Percentiles rank a stretch among this genome's conserved stretches.
Evolutionary conservation across 257 asterid species (phyloP).

Genomic region (Fraxinus americana): DNA sequence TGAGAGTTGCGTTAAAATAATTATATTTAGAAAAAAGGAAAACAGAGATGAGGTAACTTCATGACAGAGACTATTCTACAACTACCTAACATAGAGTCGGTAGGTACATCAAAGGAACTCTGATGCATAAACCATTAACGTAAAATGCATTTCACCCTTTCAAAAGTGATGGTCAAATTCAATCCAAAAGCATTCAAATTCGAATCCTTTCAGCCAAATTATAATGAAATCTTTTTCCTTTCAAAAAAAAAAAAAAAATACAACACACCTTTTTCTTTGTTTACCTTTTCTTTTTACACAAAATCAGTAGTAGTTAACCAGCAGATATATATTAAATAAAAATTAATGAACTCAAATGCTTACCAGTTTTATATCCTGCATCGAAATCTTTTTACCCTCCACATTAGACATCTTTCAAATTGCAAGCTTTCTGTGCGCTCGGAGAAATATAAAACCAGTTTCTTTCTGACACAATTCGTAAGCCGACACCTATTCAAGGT

Average conservation of each 20-base stretch:
- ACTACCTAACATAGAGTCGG: not conserved
- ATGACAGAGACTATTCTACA: not conserved
- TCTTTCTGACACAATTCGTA: conserved; percentile 4
- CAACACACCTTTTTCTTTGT: not conserved
- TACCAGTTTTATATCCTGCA: conserved; percentile 60
- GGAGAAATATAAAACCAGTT: conserved; percentile 10
- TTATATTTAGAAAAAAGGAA: not conserved
- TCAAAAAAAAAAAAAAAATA: not conserved
- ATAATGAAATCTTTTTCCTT: too few species aligned
- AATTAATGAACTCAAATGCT: conserved; percentile 25
- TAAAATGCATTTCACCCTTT: not conserved
- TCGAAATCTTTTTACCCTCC: conserved; percentile 52
- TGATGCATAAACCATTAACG: not conserved
- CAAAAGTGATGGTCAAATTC: not conserved
- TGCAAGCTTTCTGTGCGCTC: conserved; percentile 18
- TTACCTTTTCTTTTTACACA: not conserved
- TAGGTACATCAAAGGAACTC: not conserved
- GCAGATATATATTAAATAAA: not conserved
- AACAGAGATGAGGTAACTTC: not conserved
- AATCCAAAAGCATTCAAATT: not conserved
- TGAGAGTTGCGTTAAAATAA: not conserved
- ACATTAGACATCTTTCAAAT: conserved; percentile 48
- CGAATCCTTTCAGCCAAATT: too few species aligned
- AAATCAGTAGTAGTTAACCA: not conserved
- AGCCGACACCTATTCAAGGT: conserved; percentile 23